phyloP scores from a whole-genome alignment of 768 basidiomycete genomes.

The Erythrobasidium yunnanense region DNA sequence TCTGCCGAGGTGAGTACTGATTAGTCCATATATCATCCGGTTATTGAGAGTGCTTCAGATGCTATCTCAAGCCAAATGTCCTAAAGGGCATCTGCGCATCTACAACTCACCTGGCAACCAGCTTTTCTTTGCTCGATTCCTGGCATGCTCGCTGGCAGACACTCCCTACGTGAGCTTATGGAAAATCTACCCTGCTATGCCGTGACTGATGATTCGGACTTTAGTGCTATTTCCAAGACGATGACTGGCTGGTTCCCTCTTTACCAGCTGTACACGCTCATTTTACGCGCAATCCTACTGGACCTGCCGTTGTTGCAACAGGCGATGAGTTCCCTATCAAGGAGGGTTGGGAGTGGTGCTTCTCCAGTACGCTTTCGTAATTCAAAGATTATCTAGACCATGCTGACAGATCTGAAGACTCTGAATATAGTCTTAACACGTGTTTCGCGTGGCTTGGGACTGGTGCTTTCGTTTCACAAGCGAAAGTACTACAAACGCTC shows the following conservation, averaged over 20 bases:
- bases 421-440: conserved; percentile 29
- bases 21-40: neutral
- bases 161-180: conserved; percentile 21
- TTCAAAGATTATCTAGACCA: neutral
- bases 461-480: conserved; percentile 30
- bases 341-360: conserved; percentile 36
- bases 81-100: conserved; percentile 28
- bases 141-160: conserved; percentile 29
- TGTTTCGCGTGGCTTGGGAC: conserved; percentile 37
- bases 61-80: conserved; percentile 25
- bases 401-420: neutral
- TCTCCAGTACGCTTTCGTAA: conserved; percentile 30
- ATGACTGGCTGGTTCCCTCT: conserved; percentile 34
- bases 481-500: conserved; percentile 28
- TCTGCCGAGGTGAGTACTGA: neutral
- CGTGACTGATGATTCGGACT: too few relatives aligned
- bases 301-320: conserved; percentile 29
- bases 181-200: too few relatives aligned
- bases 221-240: conserved; percentile 37
- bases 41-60: neutral
- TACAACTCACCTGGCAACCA: conserved; percentile 35
- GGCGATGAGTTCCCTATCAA: conserved; percentile 26
- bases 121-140: conserved; percentile 33
- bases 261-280: conserved; percentile 31
- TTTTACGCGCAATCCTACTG: conserved; percentile 32